Conservation (phyloP, 2,329 filamentous ascomycete species). For the Botrytis medusae region DNA sequence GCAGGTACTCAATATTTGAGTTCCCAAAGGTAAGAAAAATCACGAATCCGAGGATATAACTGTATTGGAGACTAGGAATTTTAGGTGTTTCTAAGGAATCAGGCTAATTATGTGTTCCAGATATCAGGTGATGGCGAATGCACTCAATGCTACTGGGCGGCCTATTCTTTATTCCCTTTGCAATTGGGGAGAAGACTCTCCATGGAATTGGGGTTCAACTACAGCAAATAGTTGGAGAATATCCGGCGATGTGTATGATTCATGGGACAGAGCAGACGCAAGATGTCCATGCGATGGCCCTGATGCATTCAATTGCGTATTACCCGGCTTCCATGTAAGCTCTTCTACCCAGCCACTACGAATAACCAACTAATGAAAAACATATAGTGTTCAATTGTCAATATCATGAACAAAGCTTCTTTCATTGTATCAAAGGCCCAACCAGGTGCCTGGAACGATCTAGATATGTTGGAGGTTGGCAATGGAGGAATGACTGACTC, state of each 20-base stretch:
- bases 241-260: constrained; percentile 43
- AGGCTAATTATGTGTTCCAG: constrained; percentile 21
- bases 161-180: constrained; percentile 44
- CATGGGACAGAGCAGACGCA: constrained; percentile 44
- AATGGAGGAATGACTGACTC: constrained; percentile 41
- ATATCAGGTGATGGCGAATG: constrained; percentile 42
- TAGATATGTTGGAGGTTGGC: constrained; percentile 43
- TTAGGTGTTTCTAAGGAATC: neutral
- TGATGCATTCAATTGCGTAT: constrained; percentile 36
- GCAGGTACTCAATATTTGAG: constrained; percentile 45
- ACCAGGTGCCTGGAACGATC: constrained; percentile 40
- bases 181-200: constrained; percentile 53
- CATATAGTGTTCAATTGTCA: constrained; percentile 34
- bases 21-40: constrained; percentile 41
- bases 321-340: constrained; percentile 35
- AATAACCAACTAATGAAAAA: neutral
- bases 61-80: neutral
- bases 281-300: constrained; percentile 45
- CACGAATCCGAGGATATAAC: neutral
- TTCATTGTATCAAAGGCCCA: constrained; percentile 37
- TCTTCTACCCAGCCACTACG: neutral
- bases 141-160: constrained; percentile 41
- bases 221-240: constrained; percentile 44
- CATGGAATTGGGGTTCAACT: constrained; percentile 41
- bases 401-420: constrained; percentile 37